A percentile compares a stretch with the other conserved stretches of the same genome.
Conservation (phyloP, 768 basidiomycete species). For the Ramaria rubella region DNA sequence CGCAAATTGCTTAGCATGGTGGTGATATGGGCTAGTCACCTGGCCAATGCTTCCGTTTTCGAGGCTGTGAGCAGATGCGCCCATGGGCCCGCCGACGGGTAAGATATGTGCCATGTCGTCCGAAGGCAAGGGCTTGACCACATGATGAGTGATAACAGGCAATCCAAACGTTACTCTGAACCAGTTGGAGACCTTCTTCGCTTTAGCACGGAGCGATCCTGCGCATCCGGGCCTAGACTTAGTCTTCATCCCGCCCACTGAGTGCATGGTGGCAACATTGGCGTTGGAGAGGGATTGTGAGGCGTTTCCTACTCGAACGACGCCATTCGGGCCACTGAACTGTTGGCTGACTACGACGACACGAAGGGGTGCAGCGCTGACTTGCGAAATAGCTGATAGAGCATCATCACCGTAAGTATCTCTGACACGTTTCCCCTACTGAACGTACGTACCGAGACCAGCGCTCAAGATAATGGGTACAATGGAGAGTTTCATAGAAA, state of each 20-base stretch:
- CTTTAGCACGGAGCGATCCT: slow-evolving; percentile 39
- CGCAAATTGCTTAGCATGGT: slow-evolving; percentile 20
- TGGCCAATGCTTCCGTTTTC: slow-evolving; percentile 19
- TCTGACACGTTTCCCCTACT: neutral
- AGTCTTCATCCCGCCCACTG: slow-evolving; percentile 7
- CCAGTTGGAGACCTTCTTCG: slow-evolving; percentile 44
- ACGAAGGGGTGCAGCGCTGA: slow-evolving; percentile 44
- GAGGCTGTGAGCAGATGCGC: slow-evolving; percentile 20
- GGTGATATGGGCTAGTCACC: slow-evolving; percentile 21
- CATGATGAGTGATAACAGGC: slow-evolving; percentile 20
- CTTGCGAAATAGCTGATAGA: slow-evolving; percentile 24
- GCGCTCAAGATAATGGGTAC: slow-evolving; percentile 11
- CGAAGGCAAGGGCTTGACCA: slow-evolving; percentile 2
- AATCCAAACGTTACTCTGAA: slow-evolving; percentile 53
- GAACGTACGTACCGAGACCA: slow-evolving; percentile 11
- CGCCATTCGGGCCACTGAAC: slow-evolving; percentile 25
- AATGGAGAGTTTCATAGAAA: slow-evolving; percentile 12
- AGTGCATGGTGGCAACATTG: slow-evolving; percentile 8
- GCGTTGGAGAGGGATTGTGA: slow-evolving; percentile 23
- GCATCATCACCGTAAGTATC: slow-evolving; percentile 1
- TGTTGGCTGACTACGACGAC: slow-evolving; percentile 30
- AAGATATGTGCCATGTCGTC: neutral
- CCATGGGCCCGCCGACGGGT: slow-evolving; percentile 14
- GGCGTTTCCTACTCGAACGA: slow-evolving; percentile 34
- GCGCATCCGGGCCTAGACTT: slow-evolving; percentile 1